Evolutionary conservation across 1,284 basidiomycete species (phyloP).

Genomic region (Ustilago vetiveriae): DNA sequence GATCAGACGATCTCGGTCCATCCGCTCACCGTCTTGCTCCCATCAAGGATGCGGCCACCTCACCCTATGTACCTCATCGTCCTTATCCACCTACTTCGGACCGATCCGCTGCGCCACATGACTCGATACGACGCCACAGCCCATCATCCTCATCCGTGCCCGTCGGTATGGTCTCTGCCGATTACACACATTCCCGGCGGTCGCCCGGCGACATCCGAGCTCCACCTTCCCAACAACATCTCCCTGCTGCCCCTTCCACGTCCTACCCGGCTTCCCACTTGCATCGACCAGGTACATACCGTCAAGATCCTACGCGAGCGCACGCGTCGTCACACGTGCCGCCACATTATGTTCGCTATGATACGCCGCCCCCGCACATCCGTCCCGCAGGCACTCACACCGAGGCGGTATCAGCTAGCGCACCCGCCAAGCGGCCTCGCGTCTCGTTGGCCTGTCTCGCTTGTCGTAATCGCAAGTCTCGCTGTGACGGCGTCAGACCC

Average conservation of each 20-base stretch:
- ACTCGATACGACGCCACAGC: constrained; percentile 13
- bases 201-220: constrained; percentile 17
- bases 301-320: constrained; percentile 10
- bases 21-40: constrained; percentile 20
- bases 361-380: constrained; percentile 9
- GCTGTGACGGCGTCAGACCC: constrained; percentile 44
- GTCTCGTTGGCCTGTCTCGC: constrained; percentile 45
- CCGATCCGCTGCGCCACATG: constrained; percentile 4
- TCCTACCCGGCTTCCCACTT: constrained; percentile 5
- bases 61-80: constrained; percentile 13
- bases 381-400: constrained; percentile 10
- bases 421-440: constrained; percentile 49
- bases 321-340: constrained; percentile 19
- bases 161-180: constrained; percentile 37
- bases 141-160: constrained; percentile 16
- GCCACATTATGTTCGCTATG: constrained; percentile 23
- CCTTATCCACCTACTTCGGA: constrained; percentile 22
- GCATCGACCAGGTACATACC: constrained; percentile 17
- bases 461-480: constrained; percentile 49
- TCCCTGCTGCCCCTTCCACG: not conserved
- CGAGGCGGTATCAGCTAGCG: constrained; percentile 7
- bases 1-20: constrained; percentile 14
- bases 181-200: constrained; percentile 18
- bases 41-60: constrained; percentile 14
- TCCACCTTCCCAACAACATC: constrained; percentile 7